These are phyloP conservation scores for Malus asiatica DNA, from an alignment of 306 rosid species.

Conservation along the genomic window DNA sequence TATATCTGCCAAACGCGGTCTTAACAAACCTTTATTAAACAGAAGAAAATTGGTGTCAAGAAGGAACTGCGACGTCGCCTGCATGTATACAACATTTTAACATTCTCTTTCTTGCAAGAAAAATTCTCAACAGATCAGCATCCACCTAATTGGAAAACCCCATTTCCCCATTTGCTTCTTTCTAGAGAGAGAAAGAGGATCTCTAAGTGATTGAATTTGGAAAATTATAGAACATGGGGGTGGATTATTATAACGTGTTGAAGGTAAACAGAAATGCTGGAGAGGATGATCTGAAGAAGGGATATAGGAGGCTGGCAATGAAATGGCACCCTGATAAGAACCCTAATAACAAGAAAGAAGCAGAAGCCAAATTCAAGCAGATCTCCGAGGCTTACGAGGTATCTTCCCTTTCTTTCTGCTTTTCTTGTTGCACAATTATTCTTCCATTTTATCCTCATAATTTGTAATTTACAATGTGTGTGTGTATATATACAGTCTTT, in stretches of 20 bases:
- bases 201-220: conserved; percentile 3
- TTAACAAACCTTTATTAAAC: not conserved
- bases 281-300: conserved; percentile 90
- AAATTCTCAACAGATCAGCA: not conserved
- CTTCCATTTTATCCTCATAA: not conserved
- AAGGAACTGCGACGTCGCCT: not conserved
- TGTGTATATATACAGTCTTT: no score
- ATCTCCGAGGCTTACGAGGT: conserved; percentile 97
- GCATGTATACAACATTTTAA: not conserved
- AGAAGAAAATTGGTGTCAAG: no score
- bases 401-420: not conserved
- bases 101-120: not conserved
- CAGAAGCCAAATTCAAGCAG: conserved; percentile 94
- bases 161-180: conserved; percentile 4
- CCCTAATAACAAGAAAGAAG: conserved; percentile 73
- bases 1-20: not conserved
- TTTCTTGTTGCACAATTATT: not conserved
- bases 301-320: conserved; percentile 84
- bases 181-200: not conserved
- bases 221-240: conserved; percentile 46
- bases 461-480: not conserved
- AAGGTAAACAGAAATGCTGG: conserved; percentile 62
- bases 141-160: not conserved
- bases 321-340: conserved; percentile 99
- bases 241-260: conserved; percentile 79